Conservation (phyloP, 345 rosid genomes). For the Abelmoschus esculentus region DNA sequence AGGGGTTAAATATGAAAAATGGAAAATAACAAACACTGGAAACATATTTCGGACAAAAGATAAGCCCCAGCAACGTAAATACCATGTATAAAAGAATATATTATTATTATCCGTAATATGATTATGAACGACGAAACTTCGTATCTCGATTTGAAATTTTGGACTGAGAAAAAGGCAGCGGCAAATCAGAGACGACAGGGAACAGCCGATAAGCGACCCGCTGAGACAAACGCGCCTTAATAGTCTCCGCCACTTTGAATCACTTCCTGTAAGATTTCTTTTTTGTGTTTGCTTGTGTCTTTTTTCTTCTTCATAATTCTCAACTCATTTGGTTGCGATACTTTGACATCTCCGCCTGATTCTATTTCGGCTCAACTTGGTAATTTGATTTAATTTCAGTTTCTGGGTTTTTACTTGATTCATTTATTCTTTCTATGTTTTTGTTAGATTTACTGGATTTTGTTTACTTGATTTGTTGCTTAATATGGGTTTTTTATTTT, state of each 20-base stretch:
- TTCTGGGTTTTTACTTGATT: neutral
- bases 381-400: neutral
- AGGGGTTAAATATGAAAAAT: neutral
- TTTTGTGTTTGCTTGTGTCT: neutral
- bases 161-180: constrained; percentile 24
- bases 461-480: neutral
- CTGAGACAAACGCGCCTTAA: constrained; percentile 1
- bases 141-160: constrained; percentile 26
- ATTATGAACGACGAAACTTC: neutral
- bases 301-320: neutral
- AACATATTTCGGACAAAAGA: neutral
- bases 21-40: neutral
- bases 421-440: neutral
- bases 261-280: constrained; percentile 9
- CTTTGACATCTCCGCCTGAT: neutral
- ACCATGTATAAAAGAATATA: neutral
- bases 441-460: neutral
- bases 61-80: neutral
- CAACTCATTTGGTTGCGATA: constrained; percentile 1
- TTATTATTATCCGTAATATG: neutral
- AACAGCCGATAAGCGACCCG: neutral
- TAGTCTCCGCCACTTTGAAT: neutral
- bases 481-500: neutral
- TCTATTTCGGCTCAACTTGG: neutral
- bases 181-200: constrained; percentile 23